Evolutionary conservation across 768 basidiomycete genomes (phyloP).

Genomic region (Tephrocybe sp.): DNA sequence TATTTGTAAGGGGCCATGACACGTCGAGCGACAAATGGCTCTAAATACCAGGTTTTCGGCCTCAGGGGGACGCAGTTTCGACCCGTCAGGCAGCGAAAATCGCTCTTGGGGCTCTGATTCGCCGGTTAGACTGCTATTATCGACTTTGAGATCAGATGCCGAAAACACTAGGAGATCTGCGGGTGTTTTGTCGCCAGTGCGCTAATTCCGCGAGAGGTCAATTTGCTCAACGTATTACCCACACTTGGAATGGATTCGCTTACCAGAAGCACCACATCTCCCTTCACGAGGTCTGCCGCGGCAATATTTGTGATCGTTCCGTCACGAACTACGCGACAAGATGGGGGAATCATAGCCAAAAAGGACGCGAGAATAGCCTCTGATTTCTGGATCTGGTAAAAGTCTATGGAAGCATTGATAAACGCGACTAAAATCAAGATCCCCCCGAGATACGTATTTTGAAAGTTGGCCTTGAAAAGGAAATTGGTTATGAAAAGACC

Average conservation of each 20-base stretch:
- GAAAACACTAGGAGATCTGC: constrained; percentile 63
- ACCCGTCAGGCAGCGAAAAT: constrained; percentile 43
- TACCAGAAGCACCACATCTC: constrained; percentile 64
- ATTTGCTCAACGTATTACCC: background rate
- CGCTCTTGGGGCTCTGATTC: constrained; percentile 72
- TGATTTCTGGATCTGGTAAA: constrained; percentile 70
- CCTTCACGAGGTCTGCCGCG: constrained; percentile 62
- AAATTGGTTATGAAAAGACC: constrained; percentile 12
- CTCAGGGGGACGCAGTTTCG: constrained; percentile 48
- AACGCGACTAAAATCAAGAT: constrained; percentile 68
- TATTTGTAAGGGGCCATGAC: background rate
- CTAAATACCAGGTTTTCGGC: constrained; percentile 57
- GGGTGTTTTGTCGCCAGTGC: constrained; percentile 68
- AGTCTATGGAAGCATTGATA: constrained; percentile 69
- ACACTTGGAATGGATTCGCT: constrained; percentile 15
- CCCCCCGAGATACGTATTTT: constrained; percentile 67
- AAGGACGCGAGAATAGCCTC: constrained; percentile 72
- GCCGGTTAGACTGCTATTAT: constrained; percentile 69
- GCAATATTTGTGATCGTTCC: constrained; percentile 52
- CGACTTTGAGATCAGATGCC: constrained; percentile 62
- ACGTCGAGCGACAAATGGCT: background rate
- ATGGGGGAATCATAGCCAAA: constrained; percentile 71
- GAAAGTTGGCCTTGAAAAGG: constrained; percentile 50
- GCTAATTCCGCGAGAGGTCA: constrained; percentile 31
- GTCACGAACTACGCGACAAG: constrained; percentile 61